These are phyloP conservation scores for Penicillium sp. DNA, from an alignment of 2,329 filamentous ascomycete genomes.

Conservation along the genomic window DNA sequence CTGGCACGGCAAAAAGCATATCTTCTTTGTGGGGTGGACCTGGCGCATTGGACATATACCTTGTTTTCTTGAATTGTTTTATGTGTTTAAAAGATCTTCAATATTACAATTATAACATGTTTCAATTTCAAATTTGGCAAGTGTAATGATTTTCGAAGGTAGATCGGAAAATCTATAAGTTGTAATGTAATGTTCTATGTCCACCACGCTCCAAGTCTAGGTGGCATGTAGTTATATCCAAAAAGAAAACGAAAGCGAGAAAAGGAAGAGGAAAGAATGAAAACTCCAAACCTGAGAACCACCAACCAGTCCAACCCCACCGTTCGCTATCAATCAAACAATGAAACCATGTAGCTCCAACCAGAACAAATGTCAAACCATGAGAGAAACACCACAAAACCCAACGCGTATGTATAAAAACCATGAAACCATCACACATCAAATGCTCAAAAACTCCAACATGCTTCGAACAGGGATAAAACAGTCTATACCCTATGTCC, in stretches of 20 bases:
- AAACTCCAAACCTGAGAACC: slow-evolving; percentile 6
- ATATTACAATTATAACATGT: slow-evolving; percentile 14
- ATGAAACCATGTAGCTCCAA: slow-evolving; percentile 1
- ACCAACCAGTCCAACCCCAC: slow-evolving; percentile 10
- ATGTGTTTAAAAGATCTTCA: background rate
- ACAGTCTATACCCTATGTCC: slow-evolving; percentile 39
- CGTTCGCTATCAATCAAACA: slow-evolving; percentile 14
- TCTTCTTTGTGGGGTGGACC: slow-evolving; percentile 31
- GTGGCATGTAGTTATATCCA: slow-evolving; percentile 13
- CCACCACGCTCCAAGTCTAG: background rate
- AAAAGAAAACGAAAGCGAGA: background rate
- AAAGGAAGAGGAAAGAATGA: slow-evolving; percentile 5
- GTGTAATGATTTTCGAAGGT: no score
- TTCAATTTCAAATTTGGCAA: slow-evolving; percentile 15
- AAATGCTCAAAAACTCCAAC: slow-evolving; percentile 17
- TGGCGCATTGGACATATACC: slow-evolving; percentile 38
- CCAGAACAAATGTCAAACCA: slow-evolving; percentile 2
- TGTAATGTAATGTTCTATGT: background rate
- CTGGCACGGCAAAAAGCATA: slow-evolving; percentile 36
- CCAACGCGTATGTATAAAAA: slow-evolving; percentile 12
- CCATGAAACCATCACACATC: background rate
- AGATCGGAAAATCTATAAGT: no score
- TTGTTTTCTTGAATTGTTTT: slow-evolving; percentile 30
- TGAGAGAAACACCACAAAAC: slow-evolving; percentile 12
- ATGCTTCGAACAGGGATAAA: slow-evolving; percentile 7